Percentiles rank a stretch among this genome's conserved stretches.
Conservation (phyloP, 345 rosid genomes). For the Acer yangbiense region DNA sequence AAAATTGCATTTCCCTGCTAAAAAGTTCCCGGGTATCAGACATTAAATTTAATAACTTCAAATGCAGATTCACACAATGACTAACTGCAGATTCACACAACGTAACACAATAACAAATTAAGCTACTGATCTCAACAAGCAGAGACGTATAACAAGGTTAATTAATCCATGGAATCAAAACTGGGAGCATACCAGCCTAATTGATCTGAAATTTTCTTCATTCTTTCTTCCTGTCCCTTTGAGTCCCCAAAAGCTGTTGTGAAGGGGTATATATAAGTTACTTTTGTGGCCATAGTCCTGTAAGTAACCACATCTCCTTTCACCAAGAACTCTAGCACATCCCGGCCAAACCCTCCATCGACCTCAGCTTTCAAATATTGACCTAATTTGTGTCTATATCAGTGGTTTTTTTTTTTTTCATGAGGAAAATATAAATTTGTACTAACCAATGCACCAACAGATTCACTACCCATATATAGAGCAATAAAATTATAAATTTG, state of each 20-base stretch:
- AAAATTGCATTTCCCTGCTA: background rate
- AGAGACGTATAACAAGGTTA: constrained; percentile 22
- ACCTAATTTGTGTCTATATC: constrained; percentile 40
- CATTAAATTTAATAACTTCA: background rate
- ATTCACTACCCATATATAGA: background rate
- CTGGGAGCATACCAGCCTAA: constrained; percentile 87
- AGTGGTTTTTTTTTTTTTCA: background rate
- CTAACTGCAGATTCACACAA: background rate
- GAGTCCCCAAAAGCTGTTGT: constrained; percentile 92
- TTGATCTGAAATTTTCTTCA: constrained; percentile 62
- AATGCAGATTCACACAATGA: background rate
- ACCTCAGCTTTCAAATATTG: constrained; percentile 75
- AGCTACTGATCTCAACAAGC: background rate
- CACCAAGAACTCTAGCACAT: constrained; percentile 80
- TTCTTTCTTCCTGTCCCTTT: constrained; percentile 75
- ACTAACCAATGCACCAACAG: background rate
- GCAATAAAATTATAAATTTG: background rate
- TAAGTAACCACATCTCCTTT: constrained; percentile 75
- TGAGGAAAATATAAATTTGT: background rate
- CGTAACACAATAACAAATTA: background rate
- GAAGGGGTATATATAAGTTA: constrained; percentile 87
- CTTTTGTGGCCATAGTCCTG: constrained; percentile 77
- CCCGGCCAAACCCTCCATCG: constrained; percentile 74
- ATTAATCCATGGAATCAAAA: constrained; percentile 76
- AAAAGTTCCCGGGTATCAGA: background rate